phyloP scores from a whole-genome alignment of 768 basidiomycete genomes.

The Panaeolus cyanescens region DNA sequence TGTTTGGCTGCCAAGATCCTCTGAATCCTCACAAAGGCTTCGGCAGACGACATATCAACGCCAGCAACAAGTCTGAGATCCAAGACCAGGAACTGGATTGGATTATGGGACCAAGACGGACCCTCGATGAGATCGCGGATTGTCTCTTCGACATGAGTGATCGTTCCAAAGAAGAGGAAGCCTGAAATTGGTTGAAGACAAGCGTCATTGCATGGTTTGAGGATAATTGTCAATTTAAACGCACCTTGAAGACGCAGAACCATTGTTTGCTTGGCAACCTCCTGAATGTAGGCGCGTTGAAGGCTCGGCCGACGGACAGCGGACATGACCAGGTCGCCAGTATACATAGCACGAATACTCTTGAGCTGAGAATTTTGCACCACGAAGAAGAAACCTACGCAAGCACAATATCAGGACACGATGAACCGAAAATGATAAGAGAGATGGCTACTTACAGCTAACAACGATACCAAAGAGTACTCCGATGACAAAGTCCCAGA shows the following conservation, averaged over 20 bases:
- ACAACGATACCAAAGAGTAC: constrained; percentile 91
- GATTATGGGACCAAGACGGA: constrained; percentile 69
- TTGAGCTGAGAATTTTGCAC: constrained; percentile 86
- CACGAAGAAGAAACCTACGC: constrained; percentile 97
- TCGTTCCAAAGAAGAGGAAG: constrained; percentile 93
- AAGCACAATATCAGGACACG: neutral
- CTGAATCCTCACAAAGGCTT: constrained; percentile 92
- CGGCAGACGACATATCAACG: constrained; percentile 93
- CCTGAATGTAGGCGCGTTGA: constrained; percentile 89
- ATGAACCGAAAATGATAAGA: neutral
- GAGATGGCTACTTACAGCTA: constrained; percentile 60
- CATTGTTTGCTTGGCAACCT: constrained; percentile 89
- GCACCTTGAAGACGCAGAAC: constrained; percentile 84
- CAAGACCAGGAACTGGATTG: constrained; percentile 88
- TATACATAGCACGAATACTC: constrained; percentile 83
- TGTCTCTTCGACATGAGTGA: constrained; percentile 84
- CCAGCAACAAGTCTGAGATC: constrained; percentile 87
- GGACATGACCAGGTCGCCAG: constrained; percentile 83
- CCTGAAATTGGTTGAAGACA: constrained; percentile 37
- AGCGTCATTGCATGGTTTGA: too few species aligned
- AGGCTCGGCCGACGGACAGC: constrained; percentile 88
- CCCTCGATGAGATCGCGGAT: constrained; percentile 76
- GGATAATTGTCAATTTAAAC: too few species aligned
- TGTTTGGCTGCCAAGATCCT: constrained; percentile 71
- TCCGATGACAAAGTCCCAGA: constrained; percentile 92